Conservation (phyloP, 1,284 basidiomycete genomes). For the Naganishia cerealis region DNA sequence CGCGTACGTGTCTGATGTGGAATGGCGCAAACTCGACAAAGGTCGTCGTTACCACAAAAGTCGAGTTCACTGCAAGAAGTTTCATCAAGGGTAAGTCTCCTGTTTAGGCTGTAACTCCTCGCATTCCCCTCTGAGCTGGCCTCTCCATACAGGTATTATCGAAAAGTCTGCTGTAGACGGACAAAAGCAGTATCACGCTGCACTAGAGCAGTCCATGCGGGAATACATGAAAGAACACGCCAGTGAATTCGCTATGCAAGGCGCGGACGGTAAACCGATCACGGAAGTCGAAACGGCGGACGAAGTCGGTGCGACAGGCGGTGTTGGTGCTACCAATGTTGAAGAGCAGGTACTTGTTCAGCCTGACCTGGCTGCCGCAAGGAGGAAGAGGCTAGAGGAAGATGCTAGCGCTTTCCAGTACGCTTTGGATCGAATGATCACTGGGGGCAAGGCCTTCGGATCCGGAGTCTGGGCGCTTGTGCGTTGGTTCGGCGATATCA, state of each 20-base stretch:
- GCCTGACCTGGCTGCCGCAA: constrained; percentile 40
- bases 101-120: constrained; percentile 7
- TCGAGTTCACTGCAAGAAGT: constrained; percentile 94
- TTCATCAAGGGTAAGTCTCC: constrained; percentile 80
- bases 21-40: constrained; percentile 73
- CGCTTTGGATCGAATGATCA: constrained; percentile 74
- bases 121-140: neutral
- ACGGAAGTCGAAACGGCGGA: constrained; percentile 18
- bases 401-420: constrained; percentile 69
- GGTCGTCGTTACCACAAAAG: constrained; percentile 82
- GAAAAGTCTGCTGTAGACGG: constrained; percentile 91
- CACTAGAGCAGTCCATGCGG: constrained; percentile 77
- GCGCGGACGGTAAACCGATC: constrained; percentile 41
- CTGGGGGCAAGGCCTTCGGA: constrained; percentile 68
- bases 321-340: constrained; percentile 33
- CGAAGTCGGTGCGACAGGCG: constrained; percentile 2
- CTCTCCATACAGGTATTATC: constrained; percentile 70
- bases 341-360: constrained; percentile 50
- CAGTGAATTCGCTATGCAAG: constrained; percentile 81
- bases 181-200: constrained; percentile 82
- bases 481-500: constrained; percentile 65
- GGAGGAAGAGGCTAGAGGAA: constrained; percentile 43
- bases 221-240: constrained; percentile 83
- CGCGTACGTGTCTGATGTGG: constrained; percentile 92
- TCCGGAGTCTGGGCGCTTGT: constrained; percentile 63